phyloP scores from a whole-genome alignment of 768 basidiomycete species.

The Lyophyllum atratum region DNA sequence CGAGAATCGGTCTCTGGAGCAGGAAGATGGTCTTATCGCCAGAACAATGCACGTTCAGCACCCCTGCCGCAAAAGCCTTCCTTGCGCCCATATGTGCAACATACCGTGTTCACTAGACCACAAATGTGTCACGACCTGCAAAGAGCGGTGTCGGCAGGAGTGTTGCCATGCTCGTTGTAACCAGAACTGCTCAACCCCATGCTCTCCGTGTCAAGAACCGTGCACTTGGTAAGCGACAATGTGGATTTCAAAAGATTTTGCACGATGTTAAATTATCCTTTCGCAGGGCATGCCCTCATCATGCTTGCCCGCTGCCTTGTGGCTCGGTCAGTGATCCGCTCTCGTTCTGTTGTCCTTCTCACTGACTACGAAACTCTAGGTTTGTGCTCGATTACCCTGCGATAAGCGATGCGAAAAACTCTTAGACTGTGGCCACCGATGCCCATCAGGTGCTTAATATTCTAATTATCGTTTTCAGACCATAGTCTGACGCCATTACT shows the following conservation, averaged over 20 bases:
- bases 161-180: constrained; percentile 57
- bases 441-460: constrained; percentile 58
- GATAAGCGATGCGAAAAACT: constrained; percentile 50
- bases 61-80: constrained; percentile 50
- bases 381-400: constrained; percentile 68
- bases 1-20: constrained; percentile 14
- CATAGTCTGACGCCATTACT: not conserved
- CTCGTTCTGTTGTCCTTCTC: not conserved
- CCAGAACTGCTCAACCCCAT: constrained; percentile 49
- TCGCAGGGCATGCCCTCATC: constrained; percentile 55
- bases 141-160: constrained; percentile 47
- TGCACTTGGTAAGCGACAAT: constrained; percentile 49
- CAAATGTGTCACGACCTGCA: constrained; percentile 48
- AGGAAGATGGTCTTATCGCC: constrained; percentile 11
- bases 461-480: not conserved
- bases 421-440: constrained; percentile 62
- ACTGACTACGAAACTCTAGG: constrained; percentile 32
- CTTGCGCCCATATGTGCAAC: constrained; percentile 59
- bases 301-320: constrained; percentile 61
- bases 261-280: not conserved
- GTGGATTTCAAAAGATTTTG: not conserved
- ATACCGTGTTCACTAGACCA: constrained; percentile 51
- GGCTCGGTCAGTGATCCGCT: constrained; percentile 55
- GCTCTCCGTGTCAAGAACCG: constrained; percentile 62
- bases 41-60: constrained; percentile 44